Conservation (phyloP, 2,329 filamentous ascomycete species). For the Phialophora tarda region DNA sequence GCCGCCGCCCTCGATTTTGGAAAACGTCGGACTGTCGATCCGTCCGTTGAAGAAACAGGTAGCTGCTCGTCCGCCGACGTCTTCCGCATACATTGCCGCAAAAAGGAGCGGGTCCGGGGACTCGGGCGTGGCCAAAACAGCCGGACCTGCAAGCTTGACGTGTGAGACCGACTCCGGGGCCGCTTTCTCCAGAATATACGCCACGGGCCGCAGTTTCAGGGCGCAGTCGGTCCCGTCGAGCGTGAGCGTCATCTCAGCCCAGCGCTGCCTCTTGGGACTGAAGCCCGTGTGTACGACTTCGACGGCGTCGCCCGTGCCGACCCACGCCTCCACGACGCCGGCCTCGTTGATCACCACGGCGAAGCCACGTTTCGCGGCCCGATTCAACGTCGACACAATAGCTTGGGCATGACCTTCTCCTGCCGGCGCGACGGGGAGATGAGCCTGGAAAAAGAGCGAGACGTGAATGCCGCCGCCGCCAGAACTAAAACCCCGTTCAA, state of each 20-base stretch:
- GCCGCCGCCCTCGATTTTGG: constrained; percentile 30
- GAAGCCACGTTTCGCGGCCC: constrained; percentile 22
- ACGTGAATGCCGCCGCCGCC: constrained; percentile 10
- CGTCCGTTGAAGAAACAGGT: constrained; percentile 34
- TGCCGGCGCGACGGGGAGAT: constrained; percentile 3
- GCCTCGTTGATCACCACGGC: constrained; percentile 21
- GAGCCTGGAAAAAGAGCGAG: constrained; percentile 28
- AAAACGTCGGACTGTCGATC: constrained; percentile 39
- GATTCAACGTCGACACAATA: constrained; percentile 29
- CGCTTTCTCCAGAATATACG: constrained; percentile 20
- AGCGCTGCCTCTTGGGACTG: constrained; percentile 16
- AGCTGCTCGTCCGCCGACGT: not conserved
- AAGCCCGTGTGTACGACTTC: constrained; percentile 18
- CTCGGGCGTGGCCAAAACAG: not conserved
- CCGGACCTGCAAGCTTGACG: not conserved
- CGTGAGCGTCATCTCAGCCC: constrained; percentile 18
- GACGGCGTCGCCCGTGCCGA: constrained; percentile 23
- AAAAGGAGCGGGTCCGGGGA: constrained; percentile 8
- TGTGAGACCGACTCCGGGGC: not conserved
- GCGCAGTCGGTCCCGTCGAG: constrained; percentile 7
- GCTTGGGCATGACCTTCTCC: constrained; percentile 18
- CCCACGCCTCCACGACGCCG: constrained; percentile 20
- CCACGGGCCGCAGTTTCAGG: constrained; percentile 7
- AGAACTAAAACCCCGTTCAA: constrained; percentile 8
- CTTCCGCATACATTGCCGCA: constrained; percentile 18